phyloP scores from a whole-genome alignment of 306 rosid genomes.

The Acmispon strigosus region DNA sequence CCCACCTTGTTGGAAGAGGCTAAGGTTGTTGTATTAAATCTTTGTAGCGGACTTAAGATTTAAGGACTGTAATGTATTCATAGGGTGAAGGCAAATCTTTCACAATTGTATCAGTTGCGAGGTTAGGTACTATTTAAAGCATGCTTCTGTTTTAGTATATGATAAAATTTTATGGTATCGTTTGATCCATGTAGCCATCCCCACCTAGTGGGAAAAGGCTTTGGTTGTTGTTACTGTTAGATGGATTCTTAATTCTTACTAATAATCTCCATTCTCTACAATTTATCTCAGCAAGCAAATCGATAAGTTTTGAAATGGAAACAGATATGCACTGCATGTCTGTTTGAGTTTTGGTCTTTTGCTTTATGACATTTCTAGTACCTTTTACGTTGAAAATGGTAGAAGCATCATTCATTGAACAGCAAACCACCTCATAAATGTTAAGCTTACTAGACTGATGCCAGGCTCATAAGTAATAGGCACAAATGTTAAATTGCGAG shows the following conservation, averaged over 20 bases:
- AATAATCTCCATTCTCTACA: neutral
- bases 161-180: too few relatives aligned
- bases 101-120: neutral
- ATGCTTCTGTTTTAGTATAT: constrained; percentile 5
- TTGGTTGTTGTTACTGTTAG: too few relatives aligned
- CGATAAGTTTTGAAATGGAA: constrained; percentile 4
- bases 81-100: neutral
- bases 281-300: neutral
- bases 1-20: neutral
- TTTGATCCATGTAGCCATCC: too few relatives aligned
- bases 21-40: neutral
- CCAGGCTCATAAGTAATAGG: neutral
- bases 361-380: neutral
- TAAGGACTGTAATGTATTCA: neutral
- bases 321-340: neutral
- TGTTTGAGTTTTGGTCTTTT: neutral
- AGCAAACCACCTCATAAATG: neutral
- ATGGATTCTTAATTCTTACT: neutral
- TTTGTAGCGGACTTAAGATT: constrained; percentile 13
- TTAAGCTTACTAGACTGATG: neutral
- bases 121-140: neutral
- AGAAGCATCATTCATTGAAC: constrained; percentile 2
- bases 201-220: too few relatives aligned
- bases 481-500: neutral
- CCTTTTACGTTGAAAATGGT: neutral